phyloP scores from a whole-genome alignment of 371 early-diverging fungal genomes.

The Lichtheimia ramosa region DNA sequence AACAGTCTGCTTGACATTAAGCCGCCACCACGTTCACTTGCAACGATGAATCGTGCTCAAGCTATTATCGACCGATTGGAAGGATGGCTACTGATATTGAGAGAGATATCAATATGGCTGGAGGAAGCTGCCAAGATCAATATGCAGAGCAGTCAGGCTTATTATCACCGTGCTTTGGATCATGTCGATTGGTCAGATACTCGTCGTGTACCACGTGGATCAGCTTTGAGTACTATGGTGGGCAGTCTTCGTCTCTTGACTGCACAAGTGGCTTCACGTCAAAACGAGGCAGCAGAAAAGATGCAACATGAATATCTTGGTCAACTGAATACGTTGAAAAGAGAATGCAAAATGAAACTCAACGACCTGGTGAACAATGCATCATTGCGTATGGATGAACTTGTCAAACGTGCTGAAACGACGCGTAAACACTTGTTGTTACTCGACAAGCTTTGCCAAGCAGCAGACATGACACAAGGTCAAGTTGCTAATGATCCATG shows the following conservation, averaged over 20 bases:
- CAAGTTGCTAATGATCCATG: conserved; percentile 34
- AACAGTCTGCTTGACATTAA: no score
- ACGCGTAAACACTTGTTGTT: conserved; percentile 32
- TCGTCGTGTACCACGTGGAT: background rate
- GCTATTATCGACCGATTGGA: conserved; percentile 30
- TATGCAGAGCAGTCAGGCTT: conserved; percentile 28
- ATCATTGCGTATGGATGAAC: conserved; percentile 27
- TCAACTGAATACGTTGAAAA: conserved; percentile 17
- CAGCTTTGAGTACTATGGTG: conserved; percentile 18
- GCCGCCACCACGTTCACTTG: conserved; percentile 7
- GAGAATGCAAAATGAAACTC: conserved; percentile 32
- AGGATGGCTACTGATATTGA: conserved; percentile 25
- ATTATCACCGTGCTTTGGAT: conserved; percentile 23
- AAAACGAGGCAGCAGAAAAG: conserved; percentile 22
- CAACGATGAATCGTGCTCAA: conserved; percentile 29
- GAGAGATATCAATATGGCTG: conserved; percentile 28
- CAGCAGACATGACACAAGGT: conserved; percentile 18
- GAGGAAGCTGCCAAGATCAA: conserved; percentile 30
- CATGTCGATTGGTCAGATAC: conserved; percentile 18
- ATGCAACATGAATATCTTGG: conserved; percentile 22
- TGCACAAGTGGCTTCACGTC: conserved; percentile 23
- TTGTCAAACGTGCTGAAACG: conserved; percentile 29
- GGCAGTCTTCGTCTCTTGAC: conserved; percentile 25
- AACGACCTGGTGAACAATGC: conserved; percentile 21
- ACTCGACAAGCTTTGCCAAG: conserved; percentile 29